Conservation (phyloP, 164 flowering plant genomes). For the Vitis rupestris region DNA sequence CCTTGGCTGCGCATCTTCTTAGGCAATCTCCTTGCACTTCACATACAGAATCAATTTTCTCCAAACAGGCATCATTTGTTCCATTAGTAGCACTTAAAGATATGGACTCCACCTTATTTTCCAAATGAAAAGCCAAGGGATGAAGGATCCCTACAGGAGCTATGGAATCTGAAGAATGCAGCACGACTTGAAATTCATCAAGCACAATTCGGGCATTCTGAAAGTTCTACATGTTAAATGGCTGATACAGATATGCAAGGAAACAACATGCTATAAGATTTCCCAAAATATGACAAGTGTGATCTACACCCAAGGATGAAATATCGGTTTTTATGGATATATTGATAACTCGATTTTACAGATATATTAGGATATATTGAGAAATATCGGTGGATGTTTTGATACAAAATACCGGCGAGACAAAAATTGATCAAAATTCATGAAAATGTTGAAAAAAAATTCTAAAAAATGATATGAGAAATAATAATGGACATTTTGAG, state of each 20-base stretch:
- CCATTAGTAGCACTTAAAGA: constrained; percentile 18
- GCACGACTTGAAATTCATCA: constrained; percentile 65
- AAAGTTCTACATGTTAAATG: constrained; percentile 25
- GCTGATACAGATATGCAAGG: neutral
- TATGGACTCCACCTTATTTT: constrained; percentile 38
- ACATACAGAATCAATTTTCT: constrained; percentile 36
- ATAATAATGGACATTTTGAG: no score
- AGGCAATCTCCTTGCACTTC: constrained; percentile 63
- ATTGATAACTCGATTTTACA: no score
- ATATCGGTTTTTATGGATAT: no score
- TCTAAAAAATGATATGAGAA: no score
- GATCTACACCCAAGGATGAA: neutral
- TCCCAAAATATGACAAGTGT: neutral
- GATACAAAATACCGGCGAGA: no score
- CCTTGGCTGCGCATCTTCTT: constrained; percentile 21
- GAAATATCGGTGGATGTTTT: no score
- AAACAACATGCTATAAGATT: neutral
- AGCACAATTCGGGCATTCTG: constrained; percentile 89
- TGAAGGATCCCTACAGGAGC: constrained; percentile 93
- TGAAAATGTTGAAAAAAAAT: no score
- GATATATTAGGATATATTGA: no score
- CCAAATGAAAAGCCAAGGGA: constrained; percentile 83
- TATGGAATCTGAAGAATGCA: constrained; percentile 80
- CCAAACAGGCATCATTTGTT: constrained; percentile 15
- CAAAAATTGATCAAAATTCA: no score